phyloP scores from a whole-genome alignment of 345 rosid genomes.

The Syzygium jambos region DNA sequence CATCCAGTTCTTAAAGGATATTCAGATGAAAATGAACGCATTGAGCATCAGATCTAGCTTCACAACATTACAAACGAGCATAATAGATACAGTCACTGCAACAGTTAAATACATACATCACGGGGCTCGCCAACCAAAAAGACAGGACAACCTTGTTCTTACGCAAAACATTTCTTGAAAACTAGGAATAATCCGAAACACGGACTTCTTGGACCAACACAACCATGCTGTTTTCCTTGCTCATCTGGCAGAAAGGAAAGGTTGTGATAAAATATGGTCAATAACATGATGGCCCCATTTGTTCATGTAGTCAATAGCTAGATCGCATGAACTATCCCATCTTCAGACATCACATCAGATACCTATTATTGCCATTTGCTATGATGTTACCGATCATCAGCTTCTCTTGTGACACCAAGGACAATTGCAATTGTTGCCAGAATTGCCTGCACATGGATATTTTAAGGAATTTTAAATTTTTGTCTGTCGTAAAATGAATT shows the following conservation, averaged over 20 bases:
- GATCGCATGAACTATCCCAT: neutral
- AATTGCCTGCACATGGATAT: conserved; percentile 16
- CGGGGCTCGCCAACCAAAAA: neutral
- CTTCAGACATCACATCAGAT: neutral
- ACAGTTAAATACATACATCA: neutral
- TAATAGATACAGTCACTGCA: neutral
- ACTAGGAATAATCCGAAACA: neutral
- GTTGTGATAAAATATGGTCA: neutral
- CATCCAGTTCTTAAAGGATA: neutral
- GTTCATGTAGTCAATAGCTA: neutral
- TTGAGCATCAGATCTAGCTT: neutral
- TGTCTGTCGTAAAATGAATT: neutral
- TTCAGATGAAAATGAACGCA: neutral
- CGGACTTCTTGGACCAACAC: neutral
- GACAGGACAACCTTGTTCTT: neutral
- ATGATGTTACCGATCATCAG: conserved; percentile 14
- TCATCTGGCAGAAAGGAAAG: neutral
- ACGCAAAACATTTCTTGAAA: neutral
- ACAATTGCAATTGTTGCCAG: conserved; percentile 26
- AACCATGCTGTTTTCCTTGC: neutral
- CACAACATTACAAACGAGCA: neutral
- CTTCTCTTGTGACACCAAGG: conserved; percentile 19
- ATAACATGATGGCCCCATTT: neutral
- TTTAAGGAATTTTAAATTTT: neutral
- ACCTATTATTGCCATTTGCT: neutral